Conservation (phyloP, 2,329 filamentous ascomycete species). For the Penicillium sp. region DNA sequence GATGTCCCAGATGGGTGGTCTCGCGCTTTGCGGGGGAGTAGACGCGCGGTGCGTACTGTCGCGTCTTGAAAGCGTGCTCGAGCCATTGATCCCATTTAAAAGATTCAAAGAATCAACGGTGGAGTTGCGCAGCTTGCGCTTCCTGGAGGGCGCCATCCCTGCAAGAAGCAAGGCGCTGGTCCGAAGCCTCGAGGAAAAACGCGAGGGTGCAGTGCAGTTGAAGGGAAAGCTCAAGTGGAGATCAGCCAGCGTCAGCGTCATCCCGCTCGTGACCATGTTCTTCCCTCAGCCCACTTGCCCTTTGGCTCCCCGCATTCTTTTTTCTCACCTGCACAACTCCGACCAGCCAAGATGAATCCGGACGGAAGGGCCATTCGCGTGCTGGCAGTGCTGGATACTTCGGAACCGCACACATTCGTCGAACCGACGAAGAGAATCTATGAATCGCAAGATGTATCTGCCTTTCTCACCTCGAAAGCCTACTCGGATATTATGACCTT, state of each 20-base stretch:
- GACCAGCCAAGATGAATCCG: conserved; percentile 23
- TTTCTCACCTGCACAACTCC: background rate
- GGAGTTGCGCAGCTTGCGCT: conserved; percentile 5
- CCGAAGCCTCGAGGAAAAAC: background rate
- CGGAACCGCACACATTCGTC: conserved; percentile 59
- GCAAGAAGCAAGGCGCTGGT: conserved; percentile 1
- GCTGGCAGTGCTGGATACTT: conserved; percentile 49
- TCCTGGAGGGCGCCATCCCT: conserved; percentile 8
- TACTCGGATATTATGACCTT: conserved; percentile 88
- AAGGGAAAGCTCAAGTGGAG: conserved; percentile 8
- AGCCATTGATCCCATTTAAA: conserved; percentile 12
- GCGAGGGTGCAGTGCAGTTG: conserved; percentile 1
- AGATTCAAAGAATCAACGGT: conserved; percentile 5
- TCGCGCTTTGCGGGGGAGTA: conserved; percentile 7
- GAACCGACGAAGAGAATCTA: conserved; percentile 79
- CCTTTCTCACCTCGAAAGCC: conserved; percentile 77
- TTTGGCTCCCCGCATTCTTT: background rate
- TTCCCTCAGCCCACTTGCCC: background rate
- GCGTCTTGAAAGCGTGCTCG: background rate
- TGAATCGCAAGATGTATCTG: conserved; percentile 76
- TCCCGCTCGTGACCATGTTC: conserved; percentile 13
- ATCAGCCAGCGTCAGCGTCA: conserved; percentile 6
- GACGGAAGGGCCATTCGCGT: conserved; percentile 36
- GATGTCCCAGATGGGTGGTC: conserved; percentile 9
- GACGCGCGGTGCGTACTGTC: background rate